Evolutionary conservation across 108 stramenopile genomes (phyloP).

Genomic region (Nitzschia sp.): DNA sequence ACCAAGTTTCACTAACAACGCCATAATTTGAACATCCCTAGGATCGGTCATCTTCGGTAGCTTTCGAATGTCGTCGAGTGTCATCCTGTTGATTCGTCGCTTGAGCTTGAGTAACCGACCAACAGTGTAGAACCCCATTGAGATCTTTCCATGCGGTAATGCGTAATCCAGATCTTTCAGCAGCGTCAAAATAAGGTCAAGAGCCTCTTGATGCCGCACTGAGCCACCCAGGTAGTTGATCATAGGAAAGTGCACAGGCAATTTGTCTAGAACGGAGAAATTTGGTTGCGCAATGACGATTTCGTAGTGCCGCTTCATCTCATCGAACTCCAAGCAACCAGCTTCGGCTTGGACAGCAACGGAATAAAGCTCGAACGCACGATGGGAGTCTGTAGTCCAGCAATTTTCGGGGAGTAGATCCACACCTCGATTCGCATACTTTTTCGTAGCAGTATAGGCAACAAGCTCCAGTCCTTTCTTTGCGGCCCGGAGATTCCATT

Average conservation of each 20-base stretch:
- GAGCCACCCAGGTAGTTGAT: not conserved
- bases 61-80: not conserved
- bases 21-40: not conserved
- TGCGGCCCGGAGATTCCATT: not conserved
- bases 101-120: not conserved
- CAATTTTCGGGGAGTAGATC: not conserved
- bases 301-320: not conserved
- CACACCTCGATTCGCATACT: constrained; percentile 1
- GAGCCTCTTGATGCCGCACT: not conserved
- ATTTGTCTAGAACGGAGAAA: not conserved
- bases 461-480: not conserved
- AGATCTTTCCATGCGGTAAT: not conserved
- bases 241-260: not conserved
- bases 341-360: not conserved
- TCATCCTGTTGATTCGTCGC: not conserved
- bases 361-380: not conserved
- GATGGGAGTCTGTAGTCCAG: not conserved
- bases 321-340: not conserved
- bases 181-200: not conserved
- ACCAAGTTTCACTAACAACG: not conserved
- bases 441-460: not conserved
- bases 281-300: not conserved
- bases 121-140: not conserved
- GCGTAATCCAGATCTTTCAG: not conserved
- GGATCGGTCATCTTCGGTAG: not conserved